phyloP scores from a whole-genome alignment of 371 early-diverging fungal genomes.

The Mortierella sp. region DNA sequence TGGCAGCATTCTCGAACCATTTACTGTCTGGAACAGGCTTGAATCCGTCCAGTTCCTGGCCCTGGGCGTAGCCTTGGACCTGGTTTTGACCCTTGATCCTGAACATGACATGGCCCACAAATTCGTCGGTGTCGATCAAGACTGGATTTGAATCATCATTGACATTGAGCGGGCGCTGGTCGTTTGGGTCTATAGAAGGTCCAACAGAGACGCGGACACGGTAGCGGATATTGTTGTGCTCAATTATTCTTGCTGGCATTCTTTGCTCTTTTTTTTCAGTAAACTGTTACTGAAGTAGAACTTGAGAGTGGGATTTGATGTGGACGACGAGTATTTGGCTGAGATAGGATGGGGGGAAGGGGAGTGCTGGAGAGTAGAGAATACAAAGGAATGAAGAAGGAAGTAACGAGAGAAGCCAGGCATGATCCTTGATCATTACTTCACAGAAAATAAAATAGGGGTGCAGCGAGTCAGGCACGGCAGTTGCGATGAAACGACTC shows the following conservation, averaged over 20 bases:
- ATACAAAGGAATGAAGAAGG: no score
- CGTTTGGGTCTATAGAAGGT: constrained; percentile 8
- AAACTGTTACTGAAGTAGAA: no score
- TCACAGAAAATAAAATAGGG: no score
- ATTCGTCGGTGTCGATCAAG: constrained; percentile 70
- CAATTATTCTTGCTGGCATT: constrained; percentile 7
- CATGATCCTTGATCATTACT: no score
- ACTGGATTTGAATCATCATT: constrained; percentile 78
- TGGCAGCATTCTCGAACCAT: constrained; percentile 52
- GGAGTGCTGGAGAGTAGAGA: no score
- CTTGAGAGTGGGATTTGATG: no score
- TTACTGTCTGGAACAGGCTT: constrained; percentile 19
- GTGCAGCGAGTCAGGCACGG: no score
- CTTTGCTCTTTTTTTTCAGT: not conserved
- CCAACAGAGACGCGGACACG: constrained; percentile 35
- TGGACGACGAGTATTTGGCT: no score
- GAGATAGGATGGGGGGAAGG: no score
- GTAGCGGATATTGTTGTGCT: constrained; percentile 20
- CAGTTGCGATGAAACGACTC: no score
- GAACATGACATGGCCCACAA: constrained; percentile 73
- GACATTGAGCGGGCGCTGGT: constrained; percentile 55
- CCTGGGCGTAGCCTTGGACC: constrained; percentile 61
- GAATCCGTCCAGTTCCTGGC: constrained; percentile 58
- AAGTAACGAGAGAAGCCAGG: no score
- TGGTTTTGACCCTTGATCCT: constrained; percentile 63